These are phyloP conservation scores for Schizonepeta tenuifolia DNA, from an alignment of 257 asterid genomes.

Conservation along the genomic window DNA sequence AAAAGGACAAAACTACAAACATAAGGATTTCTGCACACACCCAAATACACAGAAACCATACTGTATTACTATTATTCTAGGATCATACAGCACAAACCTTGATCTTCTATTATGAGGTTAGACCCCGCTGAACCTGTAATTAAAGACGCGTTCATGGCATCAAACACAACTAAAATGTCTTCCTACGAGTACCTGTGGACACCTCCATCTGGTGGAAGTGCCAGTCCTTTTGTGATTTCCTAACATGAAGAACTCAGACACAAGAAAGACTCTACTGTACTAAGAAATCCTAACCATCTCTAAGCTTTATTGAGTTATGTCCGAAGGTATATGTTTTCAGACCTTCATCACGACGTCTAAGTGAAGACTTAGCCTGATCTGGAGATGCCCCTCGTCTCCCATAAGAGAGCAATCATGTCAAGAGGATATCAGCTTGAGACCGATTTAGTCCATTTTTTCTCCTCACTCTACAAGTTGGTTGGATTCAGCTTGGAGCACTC, in stretches of 20 bases:
- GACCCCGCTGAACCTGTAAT: conserved; percentile 36
- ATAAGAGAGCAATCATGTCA: too few species aligned
- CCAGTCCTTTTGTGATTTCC: conserved; percentile 34
- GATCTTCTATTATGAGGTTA: conserved; percentile 29
- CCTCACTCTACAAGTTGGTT: conserved; percentile 34
- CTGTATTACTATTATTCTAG: neutral
- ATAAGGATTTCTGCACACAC: conserved; percentile 29
- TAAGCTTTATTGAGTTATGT: conserved; percentile 26
- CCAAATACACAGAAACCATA: conserved; percentile 28
- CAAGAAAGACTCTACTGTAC: conserved; percentile 21
- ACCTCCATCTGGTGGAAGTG: conserved; percentile 21
- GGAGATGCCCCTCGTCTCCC: neutral
- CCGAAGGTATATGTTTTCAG: conserved; percentile 9
- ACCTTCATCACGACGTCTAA: conserved; percentile 14
- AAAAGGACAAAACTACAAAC: conserved; percentile 20
- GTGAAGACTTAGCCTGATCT: conserved; percentile 12
- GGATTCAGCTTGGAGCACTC: conserved; percentile 33
- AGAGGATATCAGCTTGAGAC: neutral
- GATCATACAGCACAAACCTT: conserved; percentile 22
- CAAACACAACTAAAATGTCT: conserved; percentile 16
- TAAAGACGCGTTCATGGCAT: conserved; percentile 20
- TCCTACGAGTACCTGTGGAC: conserved; percentile 21
- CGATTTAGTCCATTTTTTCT: neutral
- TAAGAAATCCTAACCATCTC: conserved; percentile 31
- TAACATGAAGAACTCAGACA: conserved; percentile 18